Evolutionary conservation across 331 rosid species (phyloP).

Genomic region (Quercus tomentella): DNA sequence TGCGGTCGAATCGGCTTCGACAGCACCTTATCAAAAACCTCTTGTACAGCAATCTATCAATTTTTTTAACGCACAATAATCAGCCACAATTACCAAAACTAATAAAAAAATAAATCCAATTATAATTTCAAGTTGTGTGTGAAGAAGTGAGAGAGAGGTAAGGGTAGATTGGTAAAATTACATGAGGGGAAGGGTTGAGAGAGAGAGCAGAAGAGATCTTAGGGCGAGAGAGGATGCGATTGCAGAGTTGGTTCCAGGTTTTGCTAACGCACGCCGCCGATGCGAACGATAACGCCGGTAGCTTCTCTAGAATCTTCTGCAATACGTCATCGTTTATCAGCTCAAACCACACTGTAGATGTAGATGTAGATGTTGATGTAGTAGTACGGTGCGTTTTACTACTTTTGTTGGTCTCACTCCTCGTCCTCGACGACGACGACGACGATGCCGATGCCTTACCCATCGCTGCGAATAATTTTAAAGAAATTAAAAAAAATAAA

Average conservation of each 20-base stretch:
- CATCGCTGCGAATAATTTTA: no score
- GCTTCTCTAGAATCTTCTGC: conserved; percentile 45
- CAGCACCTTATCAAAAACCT: conserved; percentile 38
- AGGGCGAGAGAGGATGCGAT: conserved; percentile 60
- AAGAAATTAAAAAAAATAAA: no score
- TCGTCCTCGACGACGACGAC: no score
- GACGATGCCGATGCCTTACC: no score
- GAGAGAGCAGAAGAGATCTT: conserved; percentile 77
- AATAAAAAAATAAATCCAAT: no score
- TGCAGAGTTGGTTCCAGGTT: conserved; percentile 55
- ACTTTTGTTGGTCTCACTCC: no score
- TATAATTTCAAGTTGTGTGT: no score
- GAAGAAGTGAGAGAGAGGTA: neutral
- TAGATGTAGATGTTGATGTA: no score
- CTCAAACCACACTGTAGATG: neutral
- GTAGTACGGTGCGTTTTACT: no score
- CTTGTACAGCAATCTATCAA: conserved; percentile 40
- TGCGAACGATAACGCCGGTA: conserved; percentile 62
- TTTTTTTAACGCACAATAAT: neutral
- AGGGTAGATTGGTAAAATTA: neutral
- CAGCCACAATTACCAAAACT: no score
- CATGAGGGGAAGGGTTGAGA: conserved; percentile 56
- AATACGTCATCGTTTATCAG: conserved; percentile 58
- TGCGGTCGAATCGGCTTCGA: conserved; percentile 1
- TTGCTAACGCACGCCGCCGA: conserved; percentile 72